A percentile compares a stretch with the other conserved stretches of the same genome.
Evolutionary conservation across 1,284 basidiomycete species (phyloP).

Genomic region (Pyrrhoderma noxium): DNA sequence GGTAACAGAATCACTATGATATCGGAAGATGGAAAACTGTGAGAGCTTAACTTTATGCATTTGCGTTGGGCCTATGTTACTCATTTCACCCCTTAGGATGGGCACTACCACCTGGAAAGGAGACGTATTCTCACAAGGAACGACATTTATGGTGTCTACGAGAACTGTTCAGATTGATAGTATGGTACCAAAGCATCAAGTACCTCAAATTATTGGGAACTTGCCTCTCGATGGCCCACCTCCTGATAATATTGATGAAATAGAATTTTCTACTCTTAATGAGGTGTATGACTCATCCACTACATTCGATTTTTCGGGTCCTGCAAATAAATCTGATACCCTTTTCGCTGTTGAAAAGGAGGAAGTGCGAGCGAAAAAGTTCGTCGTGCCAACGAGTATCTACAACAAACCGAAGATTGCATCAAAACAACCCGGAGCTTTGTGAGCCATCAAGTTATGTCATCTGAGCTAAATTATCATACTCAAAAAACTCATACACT

Average conservation of each 20-base stretch:
- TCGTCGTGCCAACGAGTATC: conserved; percentile 53
- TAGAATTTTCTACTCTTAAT: conserved; percentile 17
- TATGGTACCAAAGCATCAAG: conserved; percentile 38
- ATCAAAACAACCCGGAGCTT: conserved; percentile 39
- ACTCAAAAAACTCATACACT: conserved; percentile 25
- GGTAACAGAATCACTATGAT: conserved; percentile 51
- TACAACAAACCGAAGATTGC: conserved; percentile 42
- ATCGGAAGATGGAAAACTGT: conserved; percentile 67
- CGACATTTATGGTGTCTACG: conserved; percentile 42
- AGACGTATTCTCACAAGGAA: conserved; percentile 30
- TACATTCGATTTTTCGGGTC: conserved; percentile 6
- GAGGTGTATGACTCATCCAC: too few relatives aligned
- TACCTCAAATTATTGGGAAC: conserved; percentile 39
- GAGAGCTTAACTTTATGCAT: too few relatives aligned
- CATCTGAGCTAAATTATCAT: conserved; percentile 8
- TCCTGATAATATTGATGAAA: conserved; percentile 21
- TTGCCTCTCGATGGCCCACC: conserved; percentile 24
- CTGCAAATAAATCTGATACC: too few relatives aligned
- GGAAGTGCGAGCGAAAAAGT: conserved; percentile 29
- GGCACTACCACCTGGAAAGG: conserved; percentile 60
- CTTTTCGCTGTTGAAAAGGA: not conserved
- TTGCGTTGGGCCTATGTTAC: conserved; percentile 7
- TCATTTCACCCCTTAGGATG: conserved; percentile 36
- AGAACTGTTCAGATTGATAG: conserved; percentile 59
- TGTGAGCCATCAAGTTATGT: too few relatives aligned